Evolutionary conservation across 179 eudicot species (phyloP).

Genomic region (Vitellaria paradoxa): DNA sequence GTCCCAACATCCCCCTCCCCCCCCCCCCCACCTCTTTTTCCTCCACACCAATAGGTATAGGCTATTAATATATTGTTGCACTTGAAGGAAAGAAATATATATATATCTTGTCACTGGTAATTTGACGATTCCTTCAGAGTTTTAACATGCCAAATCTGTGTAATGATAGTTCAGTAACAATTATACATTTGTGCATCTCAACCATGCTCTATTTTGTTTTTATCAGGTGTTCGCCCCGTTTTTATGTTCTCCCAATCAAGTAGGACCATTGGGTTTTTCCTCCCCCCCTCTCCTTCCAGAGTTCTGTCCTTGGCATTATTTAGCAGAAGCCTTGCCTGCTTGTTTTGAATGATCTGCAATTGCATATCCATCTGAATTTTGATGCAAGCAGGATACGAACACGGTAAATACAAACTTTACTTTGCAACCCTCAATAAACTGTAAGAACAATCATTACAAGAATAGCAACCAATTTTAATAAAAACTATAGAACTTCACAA

Average conservation of each 20-base stretch:
- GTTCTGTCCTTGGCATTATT: background rate
- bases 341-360: background rate
- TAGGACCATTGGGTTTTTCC: background rate
- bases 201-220: background rate
- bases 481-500: conserved; percentile 14
- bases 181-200: too few relatives aligned
- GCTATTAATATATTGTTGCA: too few relatives aligned
- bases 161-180: too few relatives aligned
- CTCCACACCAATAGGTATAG: too few relatives aligned
- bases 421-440: background rate
- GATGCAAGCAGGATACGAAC: background rate
- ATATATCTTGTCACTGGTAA: too few relatives aligned
- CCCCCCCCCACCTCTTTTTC: too few relatives aligned
- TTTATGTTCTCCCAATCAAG: background rate
- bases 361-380: background rate
- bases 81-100: too few relatives aligned
- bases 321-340: background rate
- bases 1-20: too few relatives aligned
- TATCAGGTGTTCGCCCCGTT: background rate
- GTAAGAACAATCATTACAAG: conserved; percentile 9
- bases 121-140: too few relatives aligned
- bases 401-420: conserved; percentile 2
- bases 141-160: too few relatives aligned
- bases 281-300: background rate
- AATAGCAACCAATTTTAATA: background rate